Evolutionary conservation across 164 flowering plant species (phyloP), one percentile per base, ranked within the genome.

Genomic region (Vitis rotundifolia): DNA sequence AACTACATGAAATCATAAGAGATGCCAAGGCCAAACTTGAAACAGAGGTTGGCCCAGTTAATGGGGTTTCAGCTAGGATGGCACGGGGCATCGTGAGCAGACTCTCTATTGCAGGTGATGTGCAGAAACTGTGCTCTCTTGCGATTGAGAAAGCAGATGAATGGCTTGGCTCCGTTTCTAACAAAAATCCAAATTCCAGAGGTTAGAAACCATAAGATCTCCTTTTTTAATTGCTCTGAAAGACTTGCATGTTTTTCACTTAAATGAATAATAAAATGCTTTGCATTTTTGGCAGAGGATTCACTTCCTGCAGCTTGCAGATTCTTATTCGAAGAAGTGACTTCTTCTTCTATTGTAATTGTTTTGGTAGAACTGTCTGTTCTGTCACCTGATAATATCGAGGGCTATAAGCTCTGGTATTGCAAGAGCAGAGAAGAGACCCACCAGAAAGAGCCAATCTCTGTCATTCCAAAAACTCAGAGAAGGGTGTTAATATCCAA

Each of bases 251-350:
- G 26, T 49, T 16, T 8, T n/a, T 50, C 56, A n/a, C 1, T 19
- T 64, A 5, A 50, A 48, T 59, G 48, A 71, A 57, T 68, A 57
- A 64, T 48, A 13, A 31, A 48, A 19, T 68, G 61, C 9, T 67
- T 67, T 73, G 49, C 70, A 78, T 74, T 63, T 26, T 62, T 65
- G 70, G 87, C 92, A 91, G 97, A 84, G 78, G 91, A 83, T 89
- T 91, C 97, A 64, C 91, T 86, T 67, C 98, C 98, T 59, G 91
- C 97, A 77, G 98, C 99, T 67, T 93, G 98, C 91, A 87, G 81
- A 81, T 86, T 96, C 67, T 77, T 85, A 68, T 96, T 96, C 84
- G 90, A 96, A 80, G 94, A 89, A 70, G 86, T 92, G 51, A 84
- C 86, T 11, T 83, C 93, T 53, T 85, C 95, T 52, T 91, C 97